These are phyloP conservation scores for Carnegiea gigantea DNA, from an alignment of 179 eudicot genomes.

Conservation along the genomic window DNA sequence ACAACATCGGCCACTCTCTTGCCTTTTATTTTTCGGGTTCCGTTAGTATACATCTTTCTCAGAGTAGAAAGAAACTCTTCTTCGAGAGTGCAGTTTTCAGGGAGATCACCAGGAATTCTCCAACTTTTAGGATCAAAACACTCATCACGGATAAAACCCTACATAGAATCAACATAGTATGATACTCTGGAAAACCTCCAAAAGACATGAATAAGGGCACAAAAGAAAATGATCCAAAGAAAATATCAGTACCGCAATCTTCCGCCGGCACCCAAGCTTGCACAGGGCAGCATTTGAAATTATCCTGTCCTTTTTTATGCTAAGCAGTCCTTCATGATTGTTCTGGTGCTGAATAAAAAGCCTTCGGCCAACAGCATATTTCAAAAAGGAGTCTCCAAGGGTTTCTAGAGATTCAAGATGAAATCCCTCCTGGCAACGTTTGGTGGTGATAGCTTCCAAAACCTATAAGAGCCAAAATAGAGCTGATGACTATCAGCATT, in stretches of 20 bases:
- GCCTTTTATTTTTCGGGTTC: conserved; percentile 46
- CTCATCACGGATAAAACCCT: conserved; percentile 86
- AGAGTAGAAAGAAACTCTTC: conserved; percentile 40
- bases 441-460: conserved; percentile 89
- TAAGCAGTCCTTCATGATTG: conserved; percentile 88
- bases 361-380: conserved; percentile 80
- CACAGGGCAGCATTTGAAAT: conserved; percentile 70
- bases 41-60: conserved; percentile 46
- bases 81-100: conserved; percentile 27
- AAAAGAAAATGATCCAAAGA: not conserved
- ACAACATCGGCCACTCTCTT: conserved; percentile 86
- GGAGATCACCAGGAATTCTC: conserved; percentile 73
- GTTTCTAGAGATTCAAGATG: conserved; percentile 95
- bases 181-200: not conserved
- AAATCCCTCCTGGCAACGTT: conserved; percentile 73
- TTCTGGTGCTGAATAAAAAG: conserved; percentile 57
- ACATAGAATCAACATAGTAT: conserved; percentile 7
- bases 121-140: conserved; percentile 72
- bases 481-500: not conserved
- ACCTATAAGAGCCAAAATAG: conserved; percentile 39
- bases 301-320: conserved; percentile 52
- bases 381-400: conserved; percentile 92
- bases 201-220: not conserved
- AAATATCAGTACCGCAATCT: conserved; percentile 59
- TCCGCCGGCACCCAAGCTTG: conserved; percentile 73